phyloP scores from a whole-genome alignment of 1,139 yeast genomes.

The Yamadazyma atlantica region DNA sequence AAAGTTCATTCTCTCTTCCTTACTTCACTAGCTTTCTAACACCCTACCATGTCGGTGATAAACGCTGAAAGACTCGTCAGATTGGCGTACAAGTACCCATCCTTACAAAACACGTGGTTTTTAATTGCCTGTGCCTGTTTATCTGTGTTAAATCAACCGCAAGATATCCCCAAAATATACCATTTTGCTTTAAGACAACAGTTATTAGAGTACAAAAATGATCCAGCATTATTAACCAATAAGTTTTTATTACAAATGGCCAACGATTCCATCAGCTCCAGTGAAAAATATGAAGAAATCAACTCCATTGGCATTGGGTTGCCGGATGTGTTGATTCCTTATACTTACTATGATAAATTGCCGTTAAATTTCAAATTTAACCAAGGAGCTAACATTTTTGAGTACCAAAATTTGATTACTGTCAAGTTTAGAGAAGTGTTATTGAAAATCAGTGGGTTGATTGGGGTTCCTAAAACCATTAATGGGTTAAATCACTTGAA shows the following conservation, averaged over 20 bases:
- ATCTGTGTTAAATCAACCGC: conserved; percentile 78
- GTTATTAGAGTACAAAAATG: conserved; percentile 32
- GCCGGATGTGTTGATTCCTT: conserved; percentile 46
- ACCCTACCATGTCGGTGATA: conserved; percentile 11
- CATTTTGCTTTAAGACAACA: conserved; percentile 68
- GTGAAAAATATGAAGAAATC: conserved; percentile 39
- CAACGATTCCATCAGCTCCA: conserved; percentile 40
- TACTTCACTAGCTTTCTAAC: too few species aligned
- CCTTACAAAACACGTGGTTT: conserved; percentile 58
- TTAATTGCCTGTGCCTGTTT: conserved; percentile 78
- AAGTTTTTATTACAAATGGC: conserved; percentile 33
- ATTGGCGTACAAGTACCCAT: conserved; percentile 54
- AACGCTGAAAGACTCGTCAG: conserved; percentile 64
- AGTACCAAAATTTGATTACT: conserved; percentile 44
- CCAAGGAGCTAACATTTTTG: conserved; percentile 30
- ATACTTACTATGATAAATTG: conserved; percentile 36
- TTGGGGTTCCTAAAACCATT: conserved; percentile 83
- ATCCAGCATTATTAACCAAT: conserved; percentile 30
- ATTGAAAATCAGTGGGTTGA: conserved; percentile 72
- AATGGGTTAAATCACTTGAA: conserved; percentile 70
- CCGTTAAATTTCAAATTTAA: conserved; percentile 40
- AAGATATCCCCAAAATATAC: conserved; percentile 72
- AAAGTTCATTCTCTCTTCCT: background rate
- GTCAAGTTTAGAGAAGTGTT: conserved; percentile 71
- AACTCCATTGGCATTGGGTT: conserved; percentile 44